Base-by-base conservation (phyloP, 2,329 filamentous ascomycete genomes). In the Neofusicoccum kwambonambiense region DNA sequence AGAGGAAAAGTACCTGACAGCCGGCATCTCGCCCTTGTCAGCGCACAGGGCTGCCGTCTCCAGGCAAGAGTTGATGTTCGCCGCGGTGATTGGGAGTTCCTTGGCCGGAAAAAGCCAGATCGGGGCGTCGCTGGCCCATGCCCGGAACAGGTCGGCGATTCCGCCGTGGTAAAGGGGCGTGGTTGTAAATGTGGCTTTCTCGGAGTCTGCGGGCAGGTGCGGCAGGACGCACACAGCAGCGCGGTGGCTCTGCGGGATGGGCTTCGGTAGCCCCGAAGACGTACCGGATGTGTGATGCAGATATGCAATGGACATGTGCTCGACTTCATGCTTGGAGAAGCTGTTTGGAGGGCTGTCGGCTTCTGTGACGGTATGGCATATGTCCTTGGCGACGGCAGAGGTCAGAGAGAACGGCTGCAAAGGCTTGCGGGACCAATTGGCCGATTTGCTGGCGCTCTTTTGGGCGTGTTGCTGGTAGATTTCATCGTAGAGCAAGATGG, bases 101-200 rank as follows among this genome's bases (percentile, higher is more conserved):
- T 82, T 82, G 19, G 84, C 82, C 0, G 87, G 86, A 67, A 89
- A 90, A 9, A 89, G 77, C 84, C 86, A 89, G 2, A 89, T 84
- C 69, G 84, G 73, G 0, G 85, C 82, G 17, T 80, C 81, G 64
- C 84, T 86, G 1, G 85, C 84, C 87, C 87, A 89, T 0, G 86
- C 81, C 57, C 87, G 78, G 51, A 89, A 83, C 19, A 85, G 80
- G 70, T 90, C 88, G 1, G 87, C 85, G 8, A 89, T 80, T 0
- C 87, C 88, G 1, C 87, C 88, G 68, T 89, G 87, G 67, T 89
- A 90, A 0, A 90, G 77, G 0, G 88, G 87, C 2, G 87, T 90
- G 0, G 87, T 88, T 0, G 87, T 87, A 68, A 89, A 89, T 0
- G 86, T 88, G 0, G 85, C 83, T 2, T 76, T 70, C 3, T 75